These are phyloP conservation scores for Zoysia japonica DNA, from an alignment of 176 grass and related monocot genomes.

Conservation along the genomic window DNA sequence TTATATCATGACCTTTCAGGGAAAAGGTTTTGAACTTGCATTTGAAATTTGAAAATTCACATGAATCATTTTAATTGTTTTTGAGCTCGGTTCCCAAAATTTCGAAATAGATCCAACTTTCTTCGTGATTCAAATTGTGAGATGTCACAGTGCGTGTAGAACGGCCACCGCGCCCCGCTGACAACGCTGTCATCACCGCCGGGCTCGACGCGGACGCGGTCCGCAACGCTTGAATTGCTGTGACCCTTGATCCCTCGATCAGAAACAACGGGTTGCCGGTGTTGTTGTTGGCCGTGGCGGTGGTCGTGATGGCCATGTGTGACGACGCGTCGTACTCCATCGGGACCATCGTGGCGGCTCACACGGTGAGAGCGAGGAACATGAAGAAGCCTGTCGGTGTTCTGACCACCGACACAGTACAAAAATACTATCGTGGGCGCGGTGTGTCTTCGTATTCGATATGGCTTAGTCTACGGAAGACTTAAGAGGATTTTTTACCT, in stretches of 20 bases:
- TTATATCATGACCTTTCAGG: no score
- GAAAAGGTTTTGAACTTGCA: no score
- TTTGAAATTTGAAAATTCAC: no score
- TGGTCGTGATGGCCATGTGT: neutral
- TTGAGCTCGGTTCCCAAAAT: no score
- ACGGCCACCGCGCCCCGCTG: slow-evolving; percentile 49
- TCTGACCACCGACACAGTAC: no score
- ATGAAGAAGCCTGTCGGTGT: slow-evolving; percentile 78
- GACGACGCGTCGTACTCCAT: slow-evolving; percentile 21
- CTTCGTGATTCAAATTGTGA: no score
- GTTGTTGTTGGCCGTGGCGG: slow-evolving; percentile 17
- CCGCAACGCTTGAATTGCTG: slow-evolving; percentile 26
- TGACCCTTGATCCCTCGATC: neutral
- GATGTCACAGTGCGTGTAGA: slow-evolving; percentile 42
- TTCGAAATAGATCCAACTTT: no score
- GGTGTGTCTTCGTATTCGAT: no score
- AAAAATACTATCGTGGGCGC: no score
- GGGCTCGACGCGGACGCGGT: neutral
- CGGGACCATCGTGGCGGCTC: slow-evolving; percentile 47
- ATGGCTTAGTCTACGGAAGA: no score
- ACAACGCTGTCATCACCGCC: neutral
- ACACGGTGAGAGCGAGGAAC: slow-evolving; percentile 67
- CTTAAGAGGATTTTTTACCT: no score
- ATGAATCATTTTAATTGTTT: no score
- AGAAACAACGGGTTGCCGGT: neutral